These are phyloP conservation scores for Hymenochaete sp. DNA, from an alignment of 1,284 basidiomycete species.

Conservation along the genomic window DNA sequence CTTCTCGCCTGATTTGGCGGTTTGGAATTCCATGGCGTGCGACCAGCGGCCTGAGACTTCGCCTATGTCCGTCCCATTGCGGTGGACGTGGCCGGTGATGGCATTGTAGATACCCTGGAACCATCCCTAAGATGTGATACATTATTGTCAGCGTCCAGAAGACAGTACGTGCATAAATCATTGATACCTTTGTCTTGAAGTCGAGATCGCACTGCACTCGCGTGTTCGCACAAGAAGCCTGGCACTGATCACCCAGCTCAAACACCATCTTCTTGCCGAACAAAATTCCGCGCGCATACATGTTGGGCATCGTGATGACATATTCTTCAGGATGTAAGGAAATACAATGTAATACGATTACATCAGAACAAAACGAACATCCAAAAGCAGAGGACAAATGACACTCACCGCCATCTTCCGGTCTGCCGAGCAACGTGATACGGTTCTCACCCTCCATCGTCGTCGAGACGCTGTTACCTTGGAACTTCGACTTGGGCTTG, in stretches of 20 bases:
- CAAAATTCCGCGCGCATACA: conserved; percentile 95
- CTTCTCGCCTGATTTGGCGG: conserved; percentile 61
- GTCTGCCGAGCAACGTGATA: conserved; percentile 69
- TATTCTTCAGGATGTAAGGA: conserved; percentile 45
- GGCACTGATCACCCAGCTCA: conserved; percentile 88
- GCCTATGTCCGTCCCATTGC: conserved; percentile 62
- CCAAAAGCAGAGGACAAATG: conserved; percentile 19
- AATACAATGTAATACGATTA: background rate
- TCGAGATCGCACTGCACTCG: conserved; percentile 79
- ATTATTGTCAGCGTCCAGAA: background rate
- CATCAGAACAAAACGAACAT: conserved; percentile 14
- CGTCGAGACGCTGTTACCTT: conserved; percentile 93
- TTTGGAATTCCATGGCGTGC: conserved; percentile 82
- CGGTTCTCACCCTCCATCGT: conserved; percentile 96
- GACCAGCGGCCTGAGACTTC: conserved; percentile 92
- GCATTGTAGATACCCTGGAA: conserved; percentile 96
- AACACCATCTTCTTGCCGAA: conserved; percentile 99
- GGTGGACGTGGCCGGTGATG: conserved; percentile 74
- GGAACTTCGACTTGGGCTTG: conserved; percentile 90
- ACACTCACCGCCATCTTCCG: conserved; percentile 76
- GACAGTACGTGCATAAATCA: conserved; percentile 1
- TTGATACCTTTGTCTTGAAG: conserved; percentile 88
- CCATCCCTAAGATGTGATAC: conserved; percentile 60
- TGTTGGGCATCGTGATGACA: conserved; percentile 91
- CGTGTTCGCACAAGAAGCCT: conserved; percentile 76